Evolutionary conservation across 75 land plant species (phyloP), one percentile per base, ranked within the genome.

Genomic region (Ceratopteris richardii): DNA sequence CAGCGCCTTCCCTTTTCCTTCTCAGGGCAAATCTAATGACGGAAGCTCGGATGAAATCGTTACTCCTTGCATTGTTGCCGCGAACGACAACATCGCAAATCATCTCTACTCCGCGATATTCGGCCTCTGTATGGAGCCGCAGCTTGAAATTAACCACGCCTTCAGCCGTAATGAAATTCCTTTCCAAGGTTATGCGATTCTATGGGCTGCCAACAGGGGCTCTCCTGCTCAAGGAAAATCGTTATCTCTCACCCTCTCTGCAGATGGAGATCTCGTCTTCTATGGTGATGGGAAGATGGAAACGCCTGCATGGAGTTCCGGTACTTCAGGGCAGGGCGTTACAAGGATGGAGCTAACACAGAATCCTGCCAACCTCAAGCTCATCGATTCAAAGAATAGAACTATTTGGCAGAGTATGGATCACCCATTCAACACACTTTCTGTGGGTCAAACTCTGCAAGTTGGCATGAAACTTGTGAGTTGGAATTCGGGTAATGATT

Each of bases 241-340:
- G 2, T 31, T 30, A 4, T n/a, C 14, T 0, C 44, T 63, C n/a
- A 27, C 46, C 18, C 66, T 63, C 26, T 41, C 29, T n/a, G 20
- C 24, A 4, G 66, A 63, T 31, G 66, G 66, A 10, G 30, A 63
- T 23, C 27, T 63, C 41, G 66, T 63, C 0, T 61, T 63, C 5
- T 31, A 20, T 0, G 58, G 48, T 18, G 31, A 22, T 13, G 29
- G 20, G 0, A 41, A n/a, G 0, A 28, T 59, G 2, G 7, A 25
- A 1, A 13, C 16, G 6, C 7, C 9, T 3, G 24, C 56, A 16
- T 77, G 79, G 79, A 47, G 62, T 14, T 60, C 73, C 29, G 11
- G 47, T 30, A 60, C 61, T 14, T 44, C 66, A 0, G 42, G 60
- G 0, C 48, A 9, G 29, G 60, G 63, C 24, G 27, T 54, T 0